Percentiles rank a stretch among this genome's conserved stretches.
Conservation (phyloP, 2,329 filamentous ascomycete genomes). For the Aureobasidium uvarum region DNA sequence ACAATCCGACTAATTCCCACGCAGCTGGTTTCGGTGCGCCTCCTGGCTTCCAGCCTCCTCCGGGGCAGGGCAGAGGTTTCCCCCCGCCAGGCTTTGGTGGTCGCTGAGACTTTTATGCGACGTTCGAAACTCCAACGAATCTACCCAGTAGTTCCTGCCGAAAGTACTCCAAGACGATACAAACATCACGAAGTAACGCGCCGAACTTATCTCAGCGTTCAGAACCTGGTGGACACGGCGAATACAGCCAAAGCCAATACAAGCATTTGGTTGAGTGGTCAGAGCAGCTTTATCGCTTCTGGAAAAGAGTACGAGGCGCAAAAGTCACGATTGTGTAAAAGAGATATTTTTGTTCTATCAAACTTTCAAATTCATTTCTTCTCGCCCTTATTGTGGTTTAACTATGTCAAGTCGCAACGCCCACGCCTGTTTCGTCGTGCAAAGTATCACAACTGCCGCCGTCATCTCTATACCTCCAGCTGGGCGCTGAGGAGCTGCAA, state of each 20-base stretch:
- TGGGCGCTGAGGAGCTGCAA: background rate
- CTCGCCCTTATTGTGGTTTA: background rate
- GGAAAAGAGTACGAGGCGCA: background rate
- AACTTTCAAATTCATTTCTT: background rate
- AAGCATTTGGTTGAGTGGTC: background rate
- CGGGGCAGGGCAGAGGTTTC: constrained; percentile 37
- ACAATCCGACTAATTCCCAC: background rate
- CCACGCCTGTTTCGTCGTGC: background rate
- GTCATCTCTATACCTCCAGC: background rate
- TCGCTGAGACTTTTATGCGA: constrained; percentile 2
- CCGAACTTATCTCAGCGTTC: background rate
- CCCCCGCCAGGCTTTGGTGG: constrained; percentile 22
- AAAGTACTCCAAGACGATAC: background rate
- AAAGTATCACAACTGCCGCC: background rate
- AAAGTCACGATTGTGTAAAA: constrained; percentile 21
- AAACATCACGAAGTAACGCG: background rate
- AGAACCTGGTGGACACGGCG: background rate
- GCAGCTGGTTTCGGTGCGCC: constrained; percentile 30
- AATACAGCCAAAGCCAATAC: background rate
- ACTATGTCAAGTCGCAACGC: background rate
- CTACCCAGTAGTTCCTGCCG: background rate
- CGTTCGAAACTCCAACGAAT: background rate
- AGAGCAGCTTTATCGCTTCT: background rate
- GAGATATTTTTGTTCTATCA: background rate
- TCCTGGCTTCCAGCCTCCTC: constrained; percentile 45